Conservation (phyloP, 2,329 filamentous ascomycete genomes). For the Trichoderma lentiforme region DNA sequence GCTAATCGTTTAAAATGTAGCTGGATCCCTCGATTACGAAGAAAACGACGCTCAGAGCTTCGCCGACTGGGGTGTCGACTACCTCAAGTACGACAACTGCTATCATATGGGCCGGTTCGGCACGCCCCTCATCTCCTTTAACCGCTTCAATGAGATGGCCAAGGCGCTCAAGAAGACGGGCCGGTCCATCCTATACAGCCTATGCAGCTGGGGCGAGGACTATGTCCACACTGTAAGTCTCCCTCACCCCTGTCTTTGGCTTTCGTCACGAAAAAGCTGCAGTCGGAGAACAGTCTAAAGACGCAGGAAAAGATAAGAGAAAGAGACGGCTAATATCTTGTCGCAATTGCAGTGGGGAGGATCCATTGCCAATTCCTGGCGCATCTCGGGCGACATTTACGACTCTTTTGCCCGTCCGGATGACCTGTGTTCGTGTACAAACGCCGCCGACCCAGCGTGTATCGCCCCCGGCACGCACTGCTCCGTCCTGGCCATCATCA, state of each 20-base stretch:
- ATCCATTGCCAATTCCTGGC: conserved; percentile 30
- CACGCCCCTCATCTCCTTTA: conserved; percentile 14
- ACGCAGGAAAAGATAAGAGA: background rate
- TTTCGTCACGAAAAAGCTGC: background rate
- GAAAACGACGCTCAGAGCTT: conserved; percentile 50
- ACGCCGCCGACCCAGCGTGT: conserved; percentile 14
- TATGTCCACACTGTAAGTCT: conserved; percentile 4
- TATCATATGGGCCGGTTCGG: conserved; percentile 17
- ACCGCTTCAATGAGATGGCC: conserved; percentile 27
- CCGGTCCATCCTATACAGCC: conserved; percentile 31
- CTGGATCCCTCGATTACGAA: conserved; percentile 51
- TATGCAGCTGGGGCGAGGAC: conserved; percentile 35
- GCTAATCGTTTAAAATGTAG: conserved; percentile 14
- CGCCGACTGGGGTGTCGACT: conserved; percentile 51
- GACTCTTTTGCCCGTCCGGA: conserved; percentile 29
- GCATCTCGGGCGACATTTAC: conserved; percentile 35
- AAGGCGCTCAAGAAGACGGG: conserved; percentile 33
- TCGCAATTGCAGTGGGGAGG: conserved; percentile 4
- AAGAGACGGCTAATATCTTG: background rate
- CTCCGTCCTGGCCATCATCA: conserved; percentile 16
- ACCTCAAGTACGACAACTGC: conserved; percentile 53
- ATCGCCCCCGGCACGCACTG: conserved; percentile 16
- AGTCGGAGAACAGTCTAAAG: background rate
- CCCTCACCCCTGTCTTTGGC: background rate
- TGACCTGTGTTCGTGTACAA: conserved; percentile 14